Conservation (phyloP, 2,329 filamentous ascomycete species). For the Cladosporium halotolerans region DNA sequence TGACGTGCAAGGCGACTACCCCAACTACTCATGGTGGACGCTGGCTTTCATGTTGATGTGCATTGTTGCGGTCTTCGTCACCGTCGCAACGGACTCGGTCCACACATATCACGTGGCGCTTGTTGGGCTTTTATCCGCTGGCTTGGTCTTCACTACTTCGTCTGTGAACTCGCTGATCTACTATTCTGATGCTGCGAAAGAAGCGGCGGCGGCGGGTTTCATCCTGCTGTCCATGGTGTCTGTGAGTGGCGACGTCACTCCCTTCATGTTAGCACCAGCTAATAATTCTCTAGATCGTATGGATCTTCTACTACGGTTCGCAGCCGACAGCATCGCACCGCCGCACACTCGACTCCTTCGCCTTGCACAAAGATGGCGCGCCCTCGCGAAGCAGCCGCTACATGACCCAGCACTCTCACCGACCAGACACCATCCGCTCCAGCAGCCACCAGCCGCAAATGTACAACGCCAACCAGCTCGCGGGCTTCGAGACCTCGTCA, state of each 20-base stretch:
- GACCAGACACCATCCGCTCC: slow-evolving; percentile 78
- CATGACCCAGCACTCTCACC: slow-evolving; percentile 65
- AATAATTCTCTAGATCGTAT: slow-evolving; percentile 63
- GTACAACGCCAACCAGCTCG: slow-evolving; percentile 94
- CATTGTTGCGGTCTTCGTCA: slow-evolving; percentile 72
- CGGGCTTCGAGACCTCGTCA: slow-evolving; percentile 92
- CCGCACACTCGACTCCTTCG: slow-evolving; percentile 91
- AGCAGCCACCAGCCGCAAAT: slow-evolving; percentile 68
- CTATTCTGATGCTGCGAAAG: slow-evolving; percentile 57
- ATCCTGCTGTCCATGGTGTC: slow-evolving; percentile 90
- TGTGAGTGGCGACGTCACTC: slow-evolving; percentile 49
- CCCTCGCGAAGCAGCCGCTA: slow-evolving; percentile 58
- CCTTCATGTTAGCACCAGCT: slow-evolving; percentile 16
- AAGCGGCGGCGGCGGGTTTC: slow-evolving; percentile 87
- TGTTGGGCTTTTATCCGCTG: slow-evolving; percentile 77
- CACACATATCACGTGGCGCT: slow-evolving; percentile 90
- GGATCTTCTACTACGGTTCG: slow-evolving; percentile 98
- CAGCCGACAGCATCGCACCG: slow-evolving; percentile 79
- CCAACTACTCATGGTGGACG: slow-evolving; percentile 89
- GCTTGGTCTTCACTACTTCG: slow-evolving; percentile 77
- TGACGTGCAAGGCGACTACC: slow-evolving; percentile 55
- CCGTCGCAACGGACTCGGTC: slow-evolving; percentile 76
- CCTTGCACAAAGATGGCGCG: slow-evolving; percentile 75
- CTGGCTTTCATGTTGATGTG: slow-evolving; percentile 78
- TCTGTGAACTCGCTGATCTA: slow-evolving; percentile 84